A percentile compares a stretch with the other conserved stretches of the same genome.
phyloP scores from a whole-genome alignment of 176 grass and related monocot genomes.

The Rhynchospora tenuis region DNA sequence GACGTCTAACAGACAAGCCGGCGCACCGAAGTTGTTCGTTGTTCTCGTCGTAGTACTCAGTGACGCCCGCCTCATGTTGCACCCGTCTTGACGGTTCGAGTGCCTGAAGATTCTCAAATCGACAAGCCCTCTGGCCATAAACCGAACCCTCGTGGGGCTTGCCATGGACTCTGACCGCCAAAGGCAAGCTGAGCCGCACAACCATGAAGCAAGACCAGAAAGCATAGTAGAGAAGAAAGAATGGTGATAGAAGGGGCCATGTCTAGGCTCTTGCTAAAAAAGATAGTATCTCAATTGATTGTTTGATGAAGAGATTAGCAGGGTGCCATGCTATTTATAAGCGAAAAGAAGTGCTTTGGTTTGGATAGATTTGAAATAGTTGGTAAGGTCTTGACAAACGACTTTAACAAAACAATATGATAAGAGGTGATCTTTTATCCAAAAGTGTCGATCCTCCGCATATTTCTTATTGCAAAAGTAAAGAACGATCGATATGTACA shows the following conservation, averaged over 20 bases:
- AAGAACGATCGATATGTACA: not conserved
- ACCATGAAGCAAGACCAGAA: not conserved
- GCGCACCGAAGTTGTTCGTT: constrained; percentile 23
- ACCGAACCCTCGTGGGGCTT: not conserved
- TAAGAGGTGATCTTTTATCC: not conserved
- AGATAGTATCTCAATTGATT: no score
- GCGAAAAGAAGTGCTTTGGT: no score
- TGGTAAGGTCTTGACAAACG: constrained; percentile 5
- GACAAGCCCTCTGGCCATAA: constrained; percentile 4
- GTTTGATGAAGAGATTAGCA: no score
- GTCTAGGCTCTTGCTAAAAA: no score
- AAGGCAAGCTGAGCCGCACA: constrained; percentile 8
- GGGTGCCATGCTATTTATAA: no score
- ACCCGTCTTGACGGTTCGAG: constrained; percentile 18
- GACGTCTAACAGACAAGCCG: constrained; percentile 13
- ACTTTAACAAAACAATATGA: not conserved
- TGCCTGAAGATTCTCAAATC: constrained; percentile 25
- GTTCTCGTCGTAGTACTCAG: constrained; percentile 31
- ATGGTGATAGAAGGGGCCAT: no score
- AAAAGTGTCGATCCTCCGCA: not conserved
- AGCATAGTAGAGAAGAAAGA: not conserved
- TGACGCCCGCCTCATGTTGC: constrained; percentile 24
- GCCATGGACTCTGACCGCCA: constrained; percentile 2
- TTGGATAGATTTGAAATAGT: not conserved
- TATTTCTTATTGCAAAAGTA: not conserved